Conservation (phyloP, 2,329 filamentous ascomycete genomes). For the Nectriaceae sp. region DNA sequence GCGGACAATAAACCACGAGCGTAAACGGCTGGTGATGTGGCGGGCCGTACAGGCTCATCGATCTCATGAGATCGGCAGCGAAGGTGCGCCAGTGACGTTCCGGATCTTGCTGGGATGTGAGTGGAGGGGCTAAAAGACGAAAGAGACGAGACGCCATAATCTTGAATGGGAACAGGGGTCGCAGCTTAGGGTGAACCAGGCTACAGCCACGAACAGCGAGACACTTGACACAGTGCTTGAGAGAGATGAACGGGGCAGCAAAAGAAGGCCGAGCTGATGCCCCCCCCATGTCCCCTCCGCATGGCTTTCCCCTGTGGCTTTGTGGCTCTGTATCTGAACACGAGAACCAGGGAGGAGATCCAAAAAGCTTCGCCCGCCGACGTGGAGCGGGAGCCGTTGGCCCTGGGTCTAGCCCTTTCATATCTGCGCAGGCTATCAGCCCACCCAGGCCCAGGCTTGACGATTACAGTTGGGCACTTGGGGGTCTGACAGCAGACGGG, state of each 20-base stretch:
- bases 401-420: background rate
- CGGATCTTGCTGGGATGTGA: conserved; percentile 22
- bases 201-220: conserved; percentile 7
- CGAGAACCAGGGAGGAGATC: background rate
- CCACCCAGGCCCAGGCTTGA: background rate
- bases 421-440: background rate
- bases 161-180: conserved; percentile 14
- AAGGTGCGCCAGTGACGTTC: conserved; percentile 28
- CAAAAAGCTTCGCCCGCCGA: background rate
- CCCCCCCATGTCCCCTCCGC: background rate
- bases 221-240: conserved; percentile 3
- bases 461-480: background rate
- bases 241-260: conserved; percentile 13
- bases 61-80: conserved; percentile 28
- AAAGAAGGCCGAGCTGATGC: background rate
- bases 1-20: background rate
- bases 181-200: conserved; percentile 10
- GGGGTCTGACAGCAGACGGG: background rate
- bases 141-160: conserved; percentile 19
- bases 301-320: background rate
- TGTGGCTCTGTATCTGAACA: conserved; percentile 3
- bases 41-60: conserved; percentile 28
- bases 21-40: conserved; percentile 4
- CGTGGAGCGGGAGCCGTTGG: background rate
- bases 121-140: conserved; percentile 16